These are phyloP conservation scores for Liriodendron chinense DNA, from an alignment of 164 flowering plant genomes.

Conservation along the genomic window DNA sequence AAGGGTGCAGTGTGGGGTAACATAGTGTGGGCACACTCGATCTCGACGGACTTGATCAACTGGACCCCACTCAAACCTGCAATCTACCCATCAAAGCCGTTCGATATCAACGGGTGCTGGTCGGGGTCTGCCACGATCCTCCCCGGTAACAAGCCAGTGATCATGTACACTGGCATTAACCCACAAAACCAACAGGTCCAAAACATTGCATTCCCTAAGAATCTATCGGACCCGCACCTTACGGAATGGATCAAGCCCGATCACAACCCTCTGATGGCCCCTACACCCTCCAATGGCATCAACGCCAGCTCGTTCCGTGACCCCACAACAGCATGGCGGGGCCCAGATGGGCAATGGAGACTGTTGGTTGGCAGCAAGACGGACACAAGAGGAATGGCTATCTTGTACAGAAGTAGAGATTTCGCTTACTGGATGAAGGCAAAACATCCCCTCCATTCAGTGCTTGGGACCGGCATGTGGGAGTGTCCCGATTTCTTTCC, in stretches of 20 bases:
- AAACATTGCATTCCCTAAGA: slow-evolving; percentile 43
- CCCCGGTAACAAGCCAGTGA: slow-evolving; percentile 35
- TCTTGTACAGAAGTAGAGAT: slow-evolving; percentile 60
- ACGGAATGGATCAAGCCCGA: slow-evolving; percentile 40
- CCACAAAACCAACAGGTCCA: slow-evolving; percentile 31
- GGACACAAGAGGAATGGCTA: slow-evolving; percentile 42
- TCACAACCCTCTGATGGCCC: slow-evolving; percentile 38
- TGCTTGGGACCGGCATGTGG: slow-evolving; percentile 60
- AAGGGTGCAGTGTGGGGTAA: slow-evolving; percentile 45
- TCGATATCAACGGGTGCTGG: slow-evolving; percentile 45
- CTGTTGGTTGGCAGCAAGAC: slow-evolving; percentile 49
- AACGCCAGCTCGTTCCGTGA: slow-evolving; percentile 35
- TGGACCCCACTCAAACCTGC: slow-evolving; percentile 44
- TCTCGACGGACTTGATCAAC: slow-evolving; percentile 45
- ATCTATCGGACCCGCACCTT: slow-evolving; percentile 43
- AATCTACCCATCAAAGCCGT: slow-evolving; percentile 30
- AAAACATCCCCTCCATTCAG: slow-evolving; percentile 62
- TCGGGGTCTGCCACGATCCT: slow-evolving; percentile 57
- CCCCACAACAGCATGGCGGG: slow-evolving; percentile 48
- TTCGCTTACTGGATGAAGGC: slow-evolving; percentile 56
- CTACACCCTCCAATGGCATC: slow-evolving; percentile 13
- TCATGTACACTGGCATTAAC: slow-evolving; percentile 51
- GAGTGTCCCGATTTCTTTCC: slow-evolving; percentile 93
- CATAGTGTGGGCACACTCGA: slow-evolving; percentile 55
- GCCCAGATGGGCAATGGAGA: slow-evolving; percentile 53